Evolutionary conservation across 345 rosid genomes (phyloP).

Genomic region (Barbarea vulgaris): DNA sequence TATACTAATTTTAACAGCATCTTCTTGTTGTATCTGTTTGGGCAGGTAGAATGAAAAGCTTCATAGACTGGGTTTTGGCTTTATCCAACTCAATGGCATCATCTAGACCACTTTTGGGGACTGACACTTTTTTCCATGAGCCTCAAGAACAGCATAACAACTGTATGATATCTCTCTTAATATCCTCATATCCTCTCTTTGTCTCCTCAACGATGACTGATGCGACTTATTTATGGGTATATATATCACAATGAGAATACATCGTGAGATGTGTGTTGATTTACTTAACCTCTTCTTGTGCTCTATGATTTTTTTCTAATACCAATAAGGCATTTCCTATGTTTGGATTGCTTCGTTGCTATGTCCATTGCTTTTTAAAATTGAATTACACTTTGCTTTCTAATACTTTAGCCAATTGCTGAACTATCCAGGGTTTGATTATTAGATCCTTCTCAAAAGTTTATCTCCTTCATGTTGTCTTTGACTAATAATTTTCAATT

Average conservation of each 20-base stretch:
- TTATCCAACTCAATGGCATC: slow-evolving; percentile 63
- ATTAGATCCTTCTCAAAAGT: not conserved
- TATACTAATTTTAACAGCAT: not conserved
- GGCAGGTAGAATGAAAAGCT: slow-evolving; percentile 62
- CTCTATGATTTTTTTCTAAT: not conserved
- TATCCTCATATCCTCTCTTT: not conserved
- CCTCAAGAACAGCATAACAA: slow-evolving; percentile 47
- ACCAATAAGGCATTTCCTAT: not conserved
- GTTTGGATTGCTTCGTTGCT: not conserved
- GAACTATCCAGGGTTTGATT: not conserved
- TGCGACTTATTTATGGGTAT: not conserved
- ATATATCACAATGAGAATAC: not conserved
- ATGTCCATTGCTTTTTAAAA: not conserved
- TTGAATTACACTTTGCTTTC: not conserved
- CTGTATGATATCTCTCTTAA: slow-evolving; percentile 36
- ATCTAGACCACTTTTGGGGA: slow-evolving; percentile 60
- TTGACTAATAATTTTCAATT: slow-evolving; percentile 21
- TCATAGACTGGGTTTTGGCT: slow-evolving; percentile 76
- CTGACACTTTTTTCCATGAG: slow-evolving; percentile 46
- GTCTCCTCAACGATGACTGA: not conserved
- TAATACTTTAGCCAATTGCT: slow-evolving; percentile 6
- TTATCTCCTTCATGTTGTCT: not conserved
- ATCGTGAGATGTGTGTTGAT: not conserved
- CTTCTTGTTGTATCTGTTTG: slow-evolving; percentile 4
- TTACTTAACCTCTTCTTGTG: slow-evolving; percentile 15